Percentiles rank a stretch among this genome's conserved stretches.
Conservation (phyloP, 179 eudicot genomes). For the Beta lomatogona region DNA sequence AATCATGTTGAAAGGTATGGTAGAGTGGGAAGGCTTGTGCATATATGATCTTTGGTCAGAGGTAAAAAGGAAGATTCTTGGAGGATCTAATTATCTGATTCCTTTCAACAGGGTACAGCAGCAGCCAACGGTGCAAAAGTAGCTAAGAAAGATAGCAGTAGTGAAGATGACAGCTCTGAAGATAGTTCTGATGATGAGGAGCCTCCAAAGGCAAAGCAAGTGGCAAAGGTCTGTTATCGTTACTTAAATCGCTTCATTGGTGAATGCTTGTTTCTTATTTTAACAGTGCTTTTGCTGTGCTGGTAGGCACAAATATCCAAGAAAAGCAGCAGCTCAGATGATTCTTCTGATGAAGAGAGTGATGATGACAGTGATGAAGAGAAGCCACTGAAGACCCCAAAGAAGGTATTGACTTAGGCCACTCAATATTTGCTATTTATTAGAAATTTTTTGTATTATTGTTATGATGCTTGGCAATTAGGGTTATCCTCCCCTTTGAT, state of each 20-base stretch:
- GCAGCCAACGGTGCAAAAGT: conserved; percentile 11
- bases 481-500: background rate
- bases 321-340: conserved; percentile 32
- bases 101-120: conserved; percentile 2
- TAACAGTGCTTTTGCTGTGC: background rate
- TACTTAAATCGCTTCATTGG: background rate
- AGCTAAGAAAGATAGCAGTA: conserved; percentile 11
- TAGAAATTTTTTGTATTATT: too few species aligned
- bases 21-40: too few species aligned
- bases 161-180: conserved; percentile 25
- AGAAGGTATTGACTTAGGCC: conserved; percentile 14
- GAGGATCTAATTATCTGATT: background rate
- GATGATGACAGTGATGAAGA: conserved; percentile 42
- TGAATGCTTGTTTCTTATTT: background rate
- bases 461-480: background rate
- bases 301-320: conserved; percentile 16
- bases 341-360: conserved; percentile 29
- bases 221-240: conserved; percentile 3
- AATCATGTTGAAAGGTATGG: too few species aligned
- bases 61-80: background rate
- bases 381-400: conserved; percentile 44
- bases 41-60: background rate
- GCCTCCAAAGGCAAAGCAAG: conserved; percentile 25
- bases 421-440: background rate
- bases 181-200: conserved; percentile 39